A percentile compares a stretch with the other conserved stretches of the same genome.
These are phyloP conservation scores for Ophiocordyceps sinensis DNA, from an alignment of 2,329 filamentous ascomycete species.

Conservation along the genomic window DNA sequence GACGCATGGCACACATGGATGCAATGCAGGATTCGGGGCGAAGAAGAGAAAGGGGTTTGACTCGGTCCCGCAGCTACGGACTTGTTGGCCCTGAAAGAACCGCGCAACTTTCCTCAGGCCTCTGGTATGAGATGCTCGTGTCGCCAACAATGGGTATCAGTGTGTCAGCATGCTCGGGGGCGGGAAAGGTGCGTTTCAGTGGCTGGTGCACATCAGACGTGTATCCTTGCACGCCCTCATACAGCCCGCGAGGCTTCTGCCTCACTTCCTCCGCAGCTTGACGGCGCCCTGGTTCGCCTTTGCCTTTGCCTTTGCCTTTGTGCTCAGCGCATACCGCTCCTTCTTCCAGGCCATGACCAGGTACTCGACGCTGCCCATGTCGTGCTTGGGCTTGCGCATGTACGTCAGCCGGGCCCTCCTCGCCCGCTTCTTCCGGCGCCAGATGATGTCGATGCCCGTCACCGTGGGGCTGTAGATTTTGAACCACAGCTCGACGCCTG, in stretches of 20 bases:
- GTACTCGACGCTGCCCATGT: constrained; percentile 73
- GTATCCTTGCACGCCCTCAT: constrained; percentile 7
- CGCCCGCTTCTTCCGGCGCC: constrained; percentile 70
- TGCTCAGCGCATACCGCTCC: constrained; percentile 25
- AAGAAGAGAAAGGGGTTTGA: no score
- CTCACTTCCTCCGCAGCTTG: constrained; percentile 6
- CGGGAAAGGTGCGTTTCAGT: no score
- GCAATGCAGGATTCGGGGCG: no score
- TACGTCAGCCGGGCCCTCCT: constrained; percentile 81
- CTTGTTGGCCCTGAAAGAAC: no score
- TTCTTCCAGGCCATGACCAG: constrained; percentile 46
- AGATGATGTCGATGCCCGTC: constrained; percentile 83
- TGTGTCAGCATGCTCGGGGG: no score
- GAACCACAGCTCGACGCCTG: constrained; percentile 93
- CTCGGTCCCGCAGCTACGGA: no score
- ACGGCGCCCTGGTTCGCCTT: constrained; percentile 4
- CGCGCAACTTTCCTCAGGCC: no score
- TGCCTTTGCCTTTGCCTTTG: constrained; percentile 16
- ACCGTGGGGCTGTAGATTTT: constrained; percentile 90
- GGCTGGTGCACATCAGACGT: no score
- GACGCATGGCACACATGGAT: no score
- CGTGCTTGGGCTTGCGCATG: constrained; percentile 77
- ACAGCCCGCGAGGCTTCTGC: constrained; percentile 6
- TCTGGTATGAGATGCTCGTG: no score
- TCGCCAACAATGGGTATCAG: no score